Evolutionary conservation across 108 stramenopile species (phyloP).

Genomic region (Nitzschia sp.): DNA sequence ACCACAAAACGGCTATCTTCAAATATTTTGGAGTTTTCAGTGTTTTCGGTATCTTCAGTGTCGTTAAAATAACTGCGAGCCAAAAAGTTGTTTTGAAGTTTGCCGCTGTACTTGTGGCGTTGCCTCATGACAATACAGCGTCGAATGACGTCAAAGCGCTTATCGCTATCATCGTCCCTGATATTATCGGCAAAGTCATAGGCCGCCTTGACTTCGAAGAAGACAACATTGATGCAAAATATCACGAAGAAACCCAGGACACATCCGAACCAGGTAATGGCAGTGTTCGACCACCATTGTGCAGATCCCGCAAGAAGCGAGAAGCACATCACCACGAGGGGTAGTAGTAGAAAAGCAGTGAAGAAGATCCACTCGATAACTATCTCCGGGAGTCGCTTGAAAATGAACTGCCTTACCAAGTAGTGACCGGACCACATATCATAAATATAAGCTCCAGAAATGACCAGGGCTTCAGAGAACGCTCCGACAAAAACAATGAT

Average conservation of each 20-base stretch:
- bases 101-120: conserved; percentile 12
- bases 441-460: conserved; percentile 53
- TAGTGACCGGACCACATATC: conserved; percentile 53
- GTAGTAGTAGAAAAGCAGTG: conserved; percentile 52
- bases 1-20: not conserved
- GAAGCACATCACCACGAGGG: conserved; percentile 38
- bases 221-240: conserved; percentile 44
- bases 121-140: conserved; percentile 30
- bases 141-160: conserved; percentile 17
- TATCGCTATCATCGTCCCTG: not conserved
- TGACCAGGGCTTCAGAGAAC: conserved; percentile 57
- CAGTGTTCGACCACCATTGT: conserved; percentile 58
- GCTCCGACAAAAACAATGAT: conserved; percentile 52
- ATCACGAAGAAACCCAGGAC: conserved; percentile 36
- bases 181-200: conserved; percentile 11
- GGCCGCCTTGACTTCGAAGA: conserved; percentile 31
- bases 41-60: conserved; percentile 18
- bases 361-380: conserved; percentile 42
- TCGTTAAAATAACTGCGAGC: conserved; percentile 15
- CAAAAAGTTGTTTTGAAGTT: conserved; percentile 4
- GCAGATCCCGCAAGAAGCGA: conserved; percentile 39
- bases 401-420: conserved; percentile 37
- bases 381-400: conserved; percentile 2
- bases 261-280: conserved; percentile 44
- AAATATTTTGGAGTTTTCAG: conserved; percentile 1